Evolutionary conservation across 139 green algal genomes (phyloP).

Genomic region (Picochlorum sp.): DNA sequence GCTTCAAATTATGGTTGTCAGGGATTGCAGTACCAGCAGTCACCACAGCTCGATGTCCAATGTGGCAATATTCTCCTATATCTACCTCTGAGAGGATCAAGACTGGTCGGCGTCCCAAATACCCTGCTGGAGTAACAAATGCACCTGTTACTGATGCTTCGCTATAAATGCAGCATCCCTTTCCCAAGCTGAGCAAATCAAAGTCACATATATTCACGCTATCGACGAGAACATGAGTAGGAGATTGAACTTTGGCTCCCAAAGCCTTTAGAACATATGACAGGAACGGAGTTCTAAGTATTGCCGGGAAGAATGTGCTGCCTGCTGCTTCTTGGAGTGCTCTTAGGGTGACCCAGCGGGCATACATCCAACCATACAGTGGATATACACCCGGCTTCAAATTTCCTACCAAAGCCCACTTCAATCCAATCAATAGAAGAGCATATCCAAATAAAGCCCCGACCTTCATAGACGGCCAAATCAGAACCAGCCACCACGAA

Average conservation of each 20-base stretch:
- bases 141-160: not conserved
- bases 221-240: no score
- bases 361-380: constrained; percentile 13
- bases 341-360: constrained; percentile 14
- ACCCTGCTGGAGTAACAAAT: constrained; percentile 5
- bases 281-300: no score
- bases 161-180: no score
- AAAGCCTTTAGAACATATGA: no score
- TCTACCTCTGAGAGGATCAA: not conserved
- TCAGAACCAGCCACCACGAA: constrained; percentile 2
- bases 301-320: no score
- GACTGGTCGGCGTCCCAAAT: constrained; percentile 4
- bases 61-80: constrained; percentile 2
- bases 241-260: no score
- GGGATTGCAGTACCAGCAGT: constrained; percentile 3
- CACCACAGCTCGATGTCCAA: not conserved
- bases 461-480: constrained; percentile 5
- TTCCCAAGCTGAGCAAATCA: no score
- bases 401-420: constrained; percentile 9
- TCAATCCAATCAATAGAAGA: constrained; percentile 4
- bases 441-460: not conserved
- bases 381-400: constrained; percentile 4
- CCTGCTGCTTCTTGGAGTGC: constrained; percentile 1
- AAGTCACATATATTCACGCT: no score
- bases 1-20: constrained; percentile 13